Base-by-base conservation (phyloP, 1,139 yeast species). In the Pichia sp. region DNA sequence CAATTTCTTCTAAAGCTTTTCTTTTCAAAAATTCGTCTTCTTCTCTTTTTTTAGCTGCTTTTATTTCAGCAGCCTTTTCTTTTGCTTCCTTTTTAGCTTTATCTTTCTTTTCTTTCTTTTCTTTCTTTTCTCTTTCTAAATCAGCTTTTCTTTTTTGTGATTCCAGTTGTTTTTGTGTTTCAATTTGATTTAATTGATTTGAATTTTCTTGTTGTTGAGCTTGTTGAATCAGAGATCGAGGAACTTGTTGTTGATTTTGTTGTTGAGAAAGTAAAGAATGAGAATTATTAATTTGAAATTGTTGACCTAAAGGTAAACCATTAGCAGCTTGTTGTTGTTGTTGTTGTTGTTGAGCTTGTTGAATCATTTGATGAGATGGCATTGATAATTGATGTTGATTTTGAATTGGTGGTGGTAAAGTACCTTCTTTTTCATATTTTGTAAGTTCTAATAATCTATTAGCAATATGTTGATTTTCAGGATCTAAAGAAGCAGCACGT, bases 401-500 rank as follows among this genome's bases (percentile, higher is more conserved):
- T 41, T 57, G 62, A 43, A 73, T 68, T 21, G 84, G 85, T 6
- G 84, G 84, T 42, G 79, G 82, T 30, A 83, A 80, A 27, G 65
- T 67, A 46, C 87, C 86, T 50, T 80, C 87, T 54, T 79, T 81
- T 63, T 81, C 87, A 57, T 77, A 78, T 54, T 79, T 79, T 40
- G 80, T 77, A 59, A 91, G 71, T 55, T 88, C 94, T 53, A 88
- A 94, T 55, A 91, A 73, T 53, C 98, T 76, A 37, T 91, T 89
- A 65, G 87, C 88, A 56, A 91, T 91, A 63, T 89, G 97, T 38
- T 93, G 88, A 60, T 91, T 89, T 47, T 79, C 83, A 26, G 98
- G 97, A 61, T 91, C 97, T 53, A 91, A 76, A 45, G 95, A 78
- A 41, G 94, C 95, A 6, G 98, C 98, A 52, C 94, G 93, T 57